A percentile compares a stretch with the other conserved stretches of the same genome.
phyloP scores from a whole-genome alignment of 495 filamentous ascomycete species.

The Penicillium macrosclerotiorum region DNA sequence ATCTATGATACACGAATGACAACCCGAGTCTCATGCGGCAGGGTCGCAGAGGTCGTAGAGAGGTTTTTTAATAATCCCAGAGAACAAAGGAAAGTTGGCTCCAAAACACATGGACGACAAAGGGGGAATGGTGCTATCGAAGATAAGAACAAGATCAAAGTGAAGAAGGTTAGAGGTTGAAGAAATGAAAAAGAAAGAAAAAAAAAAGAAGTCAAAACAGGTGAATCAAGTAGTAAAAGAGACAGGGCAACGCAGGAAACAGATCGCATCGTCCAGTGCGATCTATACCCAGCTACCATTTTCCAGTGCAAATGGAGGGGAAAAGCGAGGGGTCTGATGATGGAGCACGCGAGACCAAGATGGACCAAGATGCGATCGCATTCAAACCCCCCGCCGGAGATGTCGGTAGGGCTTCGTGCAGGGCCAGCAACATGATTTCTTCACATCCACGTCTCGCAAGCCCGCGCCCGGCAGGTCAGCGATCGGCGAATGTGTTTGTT shows the following conservation, averaged over 20 bases:
- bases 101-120: conserved; percentile 19
- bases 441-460: conserved; percentile 17
- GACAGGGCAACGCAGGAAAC: conserved; percentile 30
- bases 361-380: too few species aligned
- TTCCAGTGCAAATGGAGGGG: too few species aligned
- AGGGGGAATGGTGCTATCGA: conserved; percentile 25
- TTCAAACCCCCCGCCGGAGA: conserved; percentile 9
- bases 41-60: too few species aligned
- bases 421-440: conserved; percentile 42
- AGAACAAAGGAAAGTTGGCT: conserved; percentile 33
- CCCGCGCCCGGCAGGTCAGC: conserved; percentile 17
- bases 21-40: conserved; percentile 23
- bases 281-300: conserved; percentile 8
- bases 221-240: conserved; percentile 26
- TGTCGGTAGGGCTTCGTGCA: conserved; percentile 34
- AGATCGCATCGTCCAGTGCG: conserved; percentile 15
- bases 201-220: conserved; percentile 27
- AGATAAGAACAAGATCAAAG: too few species aligned
- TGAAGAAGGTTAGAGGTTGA: conserved; percentile 8
- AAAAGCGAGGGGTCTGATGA: too few species aligned
- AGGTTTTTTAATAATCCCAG: conserved; percentile 25
- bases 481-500: conserved; percentile 14
- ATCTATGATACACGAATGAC: conserved; percentile 38
- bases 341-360: too few species aligned
- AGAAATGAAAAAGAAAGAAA: conserved; percentile 24